Conservation (phyloP, 2,329 filamentous ascomycete genomes). For the Colletotrichum endophyticum region DNA sequence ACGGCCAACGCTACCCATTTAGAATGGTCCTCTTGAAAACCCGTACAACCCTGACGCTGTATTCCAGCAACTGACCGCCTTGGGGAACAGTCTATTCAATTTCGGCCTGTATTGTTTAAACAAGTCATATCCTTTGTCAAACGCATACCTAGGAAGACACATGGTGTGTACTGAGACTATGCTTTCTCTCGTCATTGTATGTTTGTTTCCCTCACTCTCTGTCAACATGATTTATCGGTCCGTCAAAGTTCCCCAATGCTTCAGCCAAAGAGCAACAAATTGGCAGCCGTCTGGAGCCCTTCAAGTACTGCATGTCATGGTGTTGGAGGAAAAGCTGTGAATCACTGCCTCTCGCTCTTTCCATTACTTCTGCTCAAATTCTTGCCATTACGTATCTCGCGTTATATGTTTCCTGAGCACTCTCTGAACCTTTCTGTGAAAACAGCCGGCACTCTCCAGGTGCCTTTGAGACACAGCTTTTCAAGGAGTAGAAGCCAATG, state of each 20-base stretch:
- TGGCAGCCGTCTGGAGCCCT: rapidly evolving
- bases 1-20: not conserved
- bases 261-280: not conserved
- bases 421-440: not conserved
- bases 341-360: not conserved
- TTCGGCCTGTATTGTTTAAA: not conserved
- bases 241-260: not conserved
- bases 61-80: not conserved
- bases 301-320: not conserved
- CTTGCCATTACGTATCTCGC: not conserved
- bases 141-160: not conserved
- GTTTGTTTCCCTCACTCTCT: not conserved
- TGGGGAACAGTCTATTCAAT: not conserved
- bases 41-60: not conserved
- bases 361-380: not conserved
- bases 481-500: not conserved
- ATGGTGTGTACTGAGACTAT: not conserved
- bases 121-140: not conserved
- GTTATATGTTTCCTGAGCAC: not conserved
- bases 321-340: not conserved
- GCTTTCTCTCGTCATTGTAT: not conserved
- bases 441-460: not conserved
- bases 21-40: not conserved
- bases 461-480: not conserved
- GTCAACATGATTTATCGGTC: not conserved